phyloP scores from a whole-genome alignment of 495 filamentous ascomycete genomes.

The Achaetomiella virescens region DNA sequence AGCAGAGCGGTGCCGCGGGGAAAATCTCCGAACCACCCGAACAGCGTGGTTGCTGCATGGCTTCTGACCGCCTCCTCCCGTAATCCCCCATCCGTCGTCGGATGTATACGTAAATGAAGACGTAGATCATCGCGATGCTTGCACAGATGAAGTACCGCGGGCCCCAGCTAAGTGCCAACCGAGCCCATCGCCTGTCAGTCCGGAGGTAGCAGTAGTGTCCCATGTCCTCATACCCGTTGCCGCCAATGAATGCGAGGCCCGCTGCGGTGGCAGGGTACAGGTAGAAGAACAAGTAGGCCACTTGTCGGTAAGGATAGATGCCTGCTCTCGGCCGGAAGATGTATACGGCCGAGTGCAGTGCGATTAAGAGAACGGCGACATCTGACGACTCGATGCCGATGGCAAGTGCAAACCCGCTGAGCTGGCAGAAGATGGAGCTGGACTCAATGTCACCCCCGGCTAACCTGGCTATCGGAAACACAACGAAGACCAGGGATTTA shows the following conservation, averaged over 20 bases:
- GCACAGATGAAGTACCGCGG: constrained; percentile 64
- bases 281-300: constrained; percentile 49
- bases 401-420: constrained; percentile 58
- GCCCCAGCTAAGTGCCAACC: constrained; percentile 60
- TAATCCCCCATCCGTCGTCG: constrained; percentile 30
- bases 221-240: constrained; percentile 49
- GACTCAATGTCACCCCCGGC: constrained; percentile 43
- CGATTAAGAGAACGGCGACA: constrained; percentile 61
- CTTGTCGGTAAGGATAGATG: constrained; percentile 56
- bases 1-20: constrained; percentile 34
- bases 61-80: constrained; percentile 23
- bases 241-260: constrained; percentile 57
- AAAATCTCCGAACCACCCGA: not conserved
- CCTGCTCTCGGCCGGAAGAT: constrained; percentile 59
- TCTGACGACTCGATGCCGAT: constrained; percentile 64
- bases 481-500: constrained; percentile 58
- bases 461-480: constrained; percentile 52
- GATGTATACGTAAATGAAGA: constrained; percentile 63
- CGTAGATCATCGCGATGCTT: constrained; percentile 55
- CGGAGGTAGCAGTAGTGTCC: constrained; percentile 65
- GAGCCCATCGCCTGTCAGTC: constrained; percentile 55
- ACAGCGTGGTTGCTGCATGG: constrained; percentile 11
- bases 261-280: constrained; percentile 53
- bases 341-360: constrained; percentile 62
- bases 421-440: constrained; percentile 56